phyloP scores from a whole-genome alignment of 768 basidiomycete genomes.

The Sutorius australiensis region DNA sequence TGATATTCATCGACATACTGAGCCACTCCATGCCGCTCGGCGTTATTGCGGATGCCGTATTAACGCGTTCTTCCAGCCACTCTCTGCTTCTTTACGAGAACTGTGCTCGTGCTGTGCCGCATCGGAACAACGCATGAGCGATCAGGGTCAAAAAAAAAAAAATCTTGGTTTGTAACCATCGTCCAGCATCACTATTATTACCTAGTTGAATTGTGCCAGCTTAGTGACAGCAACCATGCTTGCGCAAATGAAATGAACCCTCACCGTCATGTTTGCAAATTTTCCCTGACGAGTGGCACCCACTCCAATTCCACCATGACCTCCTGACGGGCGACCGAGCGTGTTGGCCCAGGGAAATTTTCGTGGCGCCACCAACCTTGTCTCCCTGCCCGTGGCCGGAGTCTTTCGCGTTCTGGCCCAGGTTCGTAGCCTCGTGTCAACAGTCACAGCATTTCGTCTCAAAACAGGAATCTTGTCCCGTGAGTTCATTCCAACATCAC shows the following conservation, averaged over 20 bases:
- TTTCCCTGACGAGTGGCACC: not conserved
- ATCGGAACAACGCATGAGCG: conserved; percentile 11
- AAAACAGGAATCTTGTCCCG: conserved; percentile 11
- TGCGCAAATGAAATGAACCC: conserved; percentile 14
- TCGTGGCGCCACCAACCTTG: not conserved
- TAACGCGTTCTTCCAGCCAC: not conserved
- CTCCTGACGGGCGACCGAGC: not conserved
- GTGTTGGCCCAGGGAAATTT: not conserved
- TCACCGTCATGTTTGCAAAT: not conserved
- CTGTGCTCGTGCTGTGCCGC: conserved; percentile 2
- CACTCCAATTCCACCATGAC: not conserved
- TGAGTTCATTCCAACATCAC: conserved; percentile 13
- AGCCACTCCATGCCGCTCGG: conserved; percentile 9
- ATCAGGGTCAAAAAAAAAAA: conserved; percentile 13
- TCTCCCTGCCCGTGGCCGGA: not conserved
- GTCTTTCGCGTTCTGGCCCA: conserved; percentile 1
- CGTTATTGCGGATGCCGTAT: conserved; percentile 22
- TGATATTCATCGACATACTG: not conserved
- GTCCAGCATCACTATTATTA: not conserved
- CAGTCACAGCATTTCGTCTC: conserved; percentile 17
- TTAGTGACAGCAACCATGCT: not conserved
- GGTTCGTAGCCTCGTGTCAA: conserved; percentile 19
- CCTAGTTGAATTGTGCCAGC: not conserved
- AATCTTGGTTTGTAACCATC: not conserved
- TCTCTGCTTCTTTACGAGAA: conserved; percentile 9